A percentile compares a stretch with the other conserved stretches of the same genome.
phyloP scores from a whole-genome alignment of 345 rosid species.

The Barbarea vulgaris region DNA sequence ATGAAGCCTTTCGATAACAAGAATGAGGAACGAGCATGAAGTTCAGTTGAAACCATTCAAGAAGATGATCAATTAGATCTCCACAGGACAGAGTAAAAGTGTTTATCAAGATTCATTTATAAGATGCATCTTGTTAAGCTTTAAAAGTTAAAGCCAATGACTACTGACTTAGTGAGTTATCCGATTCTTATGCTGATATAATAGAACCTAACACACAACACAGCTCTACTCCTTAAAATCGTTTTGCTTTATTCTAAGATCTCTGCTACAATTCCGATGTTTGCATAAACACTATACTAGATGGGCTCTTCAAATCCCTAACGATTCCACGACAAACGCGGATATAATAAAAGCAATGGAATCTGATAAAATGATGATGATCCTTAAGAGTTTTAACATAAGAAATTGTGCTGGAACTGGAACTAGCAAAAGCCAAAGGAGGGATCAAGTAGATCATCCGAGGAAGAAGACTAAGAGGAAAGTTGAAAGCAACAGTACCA shows the following conservation, averaged over 20 bases:
- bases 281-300: background rate
- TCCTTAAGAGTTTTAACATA: constrained; percentile 25
- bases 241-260: background rate
- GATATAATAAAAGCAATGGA: constrained; percentile 1
- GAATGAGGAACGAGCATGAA: constrained; percentile 71
- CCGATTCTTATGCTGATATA: constrained; percentile 67
- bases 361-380: background rate
- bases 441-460: constrained; percentile 10
- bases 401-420: background rate
- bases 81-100: constrained; percentile 64
- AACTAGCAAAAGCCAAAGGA: background rate
- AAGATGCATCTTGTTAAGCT: constrained; percentile 1
- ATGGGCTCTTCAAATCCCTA: too few species aligned
- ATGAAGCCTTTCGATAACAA: constrained; percentile 29
- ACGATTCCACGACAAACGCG: too few species aligned
- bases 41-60: constrained; percentile 67
- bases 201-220: background rate
- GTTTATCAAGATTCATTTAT: constrained; percentile 6
- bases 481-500: constrained; percentile 39
- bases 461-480: constrained; percentile 28
- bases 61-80: constrained; percentile 80
- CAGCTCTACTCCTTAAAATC: constrained; percentile 19
- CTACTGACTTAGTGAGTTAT: background rate
- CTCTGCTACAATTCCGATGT: constrained; percentile 1
- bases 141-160: background rate